Base-by-base conservation (phyloP, 179 eudicot genomes). In the Beta macrorhiza region DNA sequence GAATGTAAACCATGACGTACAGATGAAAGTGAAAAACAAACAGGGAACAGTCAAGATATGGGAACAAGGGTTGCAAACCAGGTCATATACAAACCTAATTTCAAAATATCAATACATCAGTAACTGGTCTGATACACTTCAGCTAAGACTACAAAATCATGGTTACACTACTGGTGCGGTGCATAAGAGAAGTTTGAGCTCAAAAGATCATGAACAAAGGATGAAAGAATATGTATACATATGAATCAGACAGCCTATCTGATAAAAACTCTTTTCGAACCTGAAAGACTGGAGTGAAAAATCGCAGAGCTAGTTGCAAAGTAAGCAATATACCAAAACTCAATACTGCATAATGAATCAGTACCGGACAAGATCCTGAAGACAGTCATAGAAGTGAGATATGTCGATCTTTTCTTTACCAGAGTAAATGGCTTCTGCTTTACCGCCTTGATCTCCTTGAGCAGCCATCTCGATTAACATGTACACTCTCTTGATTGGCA, bases 401-500 rank as follows among this genome's bases (percentile, higher is more conserved):
- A 96, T 88, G 78, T 89, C 75, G 58, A 96, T 94, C 88, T 87
- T 96, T 71, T 91, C 92, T 81, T 84, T 80, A 78, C 99, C 99
- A 0, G 93, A 89, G 81, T 86, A 96, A 67, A 96, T 91, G 79
- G 94, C 92, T 83, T 96, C 98, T 15, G 99, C 96, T 81, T 83
- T 87, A 67, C 97, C 98, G 29, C 99, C 99, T 37, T 89, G 85
- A 83, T 90, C 97, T 71, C 99, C 99, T 88, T 95, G 99, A 77
- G 99, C 99, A 68, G 98, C 97, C 99, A 95, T 95, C 84, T 93
- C 99, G 63, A 93, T 83, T n/a, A 95, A 84, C 98, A 93, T 93
- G 87, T 92, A 92, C 10, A 95, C 76, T 91, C 89, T 93, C 91
- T 95, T 95, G 88, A 95, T 87, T 57, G 99, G 93, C 89, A 95